A percentile compares a stretch with the other conserved stretches of the same genome.
phyloP scores from a whole-genome alignment of 2,329 filamentous ascomycete genomes.

The Aspergillus tubingensis region DNA sequence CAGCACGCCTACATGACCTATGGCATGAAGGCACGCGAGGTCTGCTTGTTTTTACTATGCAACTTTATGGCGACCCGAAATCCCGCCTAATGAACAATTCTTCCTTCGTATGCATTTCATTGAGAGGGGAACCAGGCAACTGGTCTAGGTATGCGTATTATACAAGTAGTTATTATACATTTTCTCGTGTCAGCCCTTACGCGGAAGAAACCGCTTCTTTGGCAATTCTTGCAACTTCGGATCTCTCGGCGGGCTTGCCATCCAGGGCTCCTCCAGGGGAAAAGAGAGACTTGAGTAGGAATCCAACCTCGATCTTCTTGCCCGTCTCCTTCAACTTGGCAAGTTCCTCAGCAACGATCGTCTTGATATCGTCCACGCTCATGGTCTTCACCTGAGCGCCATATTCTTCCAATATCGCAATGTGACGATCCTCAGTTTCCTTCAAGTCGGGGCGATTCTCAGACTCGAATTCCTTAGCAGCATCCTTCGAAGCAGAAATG shows the following conservation, averaged over 20 bases:
- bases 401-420: slow-evolving; percentile 49
- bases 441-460: slow-evolving; percentile 48
- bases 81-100: background rate
- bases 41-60: background rate
- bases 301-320: slow-evolving; percentile 40
- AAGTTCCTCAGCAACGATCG: slow-evolving; percentile 39
- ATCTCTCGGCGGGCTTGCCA: slow-evolving; percentile 47
- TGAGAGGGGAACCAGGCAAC: background rate
- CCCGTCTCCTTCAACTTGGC: slow-evolving; percentile 37
- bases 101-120: background rate
- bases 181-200: slow-evolving; percentile 3
- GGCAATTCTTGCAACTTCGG: slow-evolving; percentile 44
- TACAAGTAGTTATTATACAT: slow-evolving; percentile 28
- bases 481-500: slow-evolving; percentile 38
- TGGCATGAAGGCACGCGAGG: background rate
- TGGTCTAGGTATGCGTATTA: slow-evolving; percentile 16
- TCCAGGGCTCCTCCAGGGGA: slow-evolving; percentile 44
- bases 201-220: slow-evolving; percentile 36
- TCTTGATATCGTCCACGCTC: slow-evolving; percentile 42
- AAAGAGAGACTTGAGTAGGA: slow-evolving; percentile 47
- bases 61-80: background rate
- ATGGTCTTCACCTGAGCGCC: slow-evolving; percentile 46
- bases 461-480: slow-evolving; percentile 43
- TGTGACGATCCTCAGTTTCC: slow-evolving; percentile 48
- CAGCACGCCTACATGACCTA: background rate